These are phyloP conservation scores for Cystofilobasidium capitatum DNA, from an alignment of 768 basidiomycete genomes.

Conservation along the genomic window DNA sequence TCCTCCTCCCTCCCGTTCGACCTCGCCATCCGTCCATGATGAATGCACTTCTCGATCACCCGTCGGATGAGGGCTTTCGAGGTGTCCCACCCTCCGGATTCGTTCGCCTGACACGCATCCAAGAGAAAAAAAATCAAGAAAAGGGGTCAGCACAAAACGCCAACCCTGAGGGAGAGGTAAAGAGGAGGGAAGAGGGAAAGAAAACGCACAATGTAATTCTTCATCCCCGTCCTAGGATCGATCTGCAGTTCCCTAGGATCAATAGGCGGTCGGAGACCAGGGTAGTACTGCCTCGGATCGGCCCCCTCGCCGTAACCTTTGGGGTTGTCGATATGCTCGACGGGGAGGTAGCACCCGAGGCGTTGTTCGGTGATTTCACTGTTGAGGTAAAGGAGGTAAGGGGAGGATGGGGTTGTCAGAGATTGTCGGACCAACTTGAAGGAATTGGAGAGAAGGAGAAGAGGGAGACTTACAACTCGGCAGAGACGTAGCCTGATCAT, in stretches of 20 bases:
- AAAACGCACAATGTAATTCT: slow-evolving; percentile 43
- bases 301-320: slow-evolving; percentile 41
- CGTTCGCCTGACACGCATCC: too few relatives aligned
- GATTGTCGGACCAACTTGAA: too few relatives aligned
- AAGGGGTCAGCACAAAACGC: background rate
- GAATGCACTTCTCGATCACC: slow-evolving; percentile 66
- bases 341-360: slow-evolving; percentile 69
- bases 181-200: too few relatives aligned
- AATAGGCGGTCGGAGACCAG: slow-evolving; percentile 68
- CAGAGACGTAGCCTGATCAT: slow-evolving; percentile 56
- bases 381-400: too few relatives aligned
- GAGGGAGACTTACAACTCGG: slow-evolving; percentile 48
- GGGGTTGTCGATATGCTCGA: slow-evolving; percentile 83
- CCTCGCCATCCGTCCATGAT: slow-evolving; percentile 50
- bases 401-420: too few relatives aligned
- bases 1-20: slow-evolving; percentile 44
- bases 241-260: slow-evolving; percentile 75
- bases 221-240: slow-evolving; percentile 80
- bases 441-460: too few relatives aligned
- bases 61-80: slow-evolving; percentile 43
- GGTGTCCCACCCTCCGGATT: slow-evolving; percentile 60
- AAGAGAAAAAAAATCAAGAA: background rate
- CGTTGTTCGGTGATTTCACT: slow-evolving; percentile 70
- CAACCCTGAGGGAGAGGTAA: too few relatives aligned
- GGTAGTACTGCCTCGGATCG: slow-evolving; percentile 69